Evolutionary conservation across 352 stramenopile species (phyloP).

Genomic region (Phytophthora pinifolia): DNA sequence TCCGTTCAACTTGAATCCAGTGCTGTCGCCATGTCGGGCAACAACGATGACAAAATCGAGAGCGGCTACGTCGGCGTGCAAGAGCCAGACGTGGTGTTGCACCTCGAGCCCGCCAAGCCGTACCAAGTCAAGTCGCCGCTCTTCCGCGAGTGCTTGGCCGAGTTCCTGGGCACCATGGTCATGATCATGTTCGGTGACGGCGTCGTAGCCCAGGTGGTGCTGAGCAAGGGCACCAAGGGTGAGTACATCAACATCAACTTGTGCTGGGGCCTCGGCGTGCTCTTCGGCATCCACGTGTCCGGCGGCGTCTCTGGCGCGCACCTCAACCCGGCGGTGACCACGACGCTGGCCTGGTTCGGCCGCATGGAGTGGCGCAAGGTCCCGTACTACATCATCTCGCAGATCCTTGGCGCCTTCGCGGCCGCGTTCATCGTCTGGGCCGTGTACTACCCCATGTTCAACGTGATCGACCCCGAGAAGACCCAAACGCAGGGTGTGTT

Average conservation of each 20-base stretch:
- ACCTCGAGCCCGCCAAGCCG: conserved; percentile 28
- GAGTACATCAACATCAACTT: conserved; percentile 74
- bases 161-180: conserved; percentile 65
- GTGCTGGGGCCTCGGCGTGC: conserved; percentile 71
- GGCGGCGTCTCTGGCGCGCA: conserved; percentile 60
- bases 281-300: conserved; percentile 65
- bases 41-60: conserved; percentile 40
- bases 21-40: conserved; percentile 16
- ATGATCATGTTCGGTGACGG: conserved; percentile 70
- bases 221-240: conserved; percentile 51
- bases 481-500: conserved; percentile 43
- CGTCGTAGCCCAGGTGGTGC: conserved; percentile 61
- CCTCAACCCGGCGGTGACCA: conserved; percentile 68
- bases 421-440: conserved; percentile 49
- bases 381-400: conserved; percentile 50
- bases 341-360: conserved; percentile 48
- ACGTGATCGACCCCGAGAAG: conserved; percentile 47
- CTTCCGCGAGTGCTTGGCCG: conserved; percentile 55
- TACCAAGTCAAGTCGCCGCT: conserved; percentile 43
- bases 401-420: conserved; percentile 53
- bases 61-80: conserved; percentile 37
- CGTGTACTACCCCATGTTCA: conserved; percentile 56
- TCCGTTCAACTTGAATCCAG: conserved; percentile 9
- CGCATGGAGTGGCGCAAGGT: conserved; percentile 60
- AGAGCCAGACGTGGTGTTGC: conserved; percentile 24